A percentile compares a stretch with the other conserved stretches of the same genome.
Evolutionary conservation across 352 stramenopile genomes (phyloP).

Genomic region (Phytopythium vexans): DNA sequence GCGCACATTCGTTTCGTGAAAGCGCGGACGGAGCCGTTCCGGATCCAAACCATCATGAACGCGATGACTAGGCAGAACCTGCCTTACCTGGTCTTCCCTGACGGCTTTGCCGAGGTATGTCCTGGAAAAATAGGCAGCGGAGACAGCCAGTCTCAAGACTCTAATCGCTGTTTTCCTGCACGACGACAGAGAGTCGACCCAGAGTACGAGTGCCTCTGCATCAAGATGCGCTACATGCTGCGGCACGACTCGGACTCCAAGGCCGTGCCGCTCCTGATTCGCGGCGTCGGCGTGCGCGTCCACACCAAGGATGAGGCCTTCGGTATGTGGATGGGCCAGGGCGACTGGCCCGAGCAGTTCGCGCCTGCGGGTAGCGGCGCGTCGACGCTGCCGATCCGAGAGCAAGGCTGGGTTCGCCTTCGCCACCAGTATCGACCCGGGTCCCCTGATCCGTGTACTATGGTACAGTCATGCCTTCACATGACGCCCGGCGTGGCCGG

Average conservation of each 20-base stretch:
- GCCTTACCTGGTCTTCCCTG: neutral
- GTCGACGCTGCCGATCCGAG: constrained; percentile 28
- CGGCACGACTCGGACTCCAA: constrained; percentile 7
- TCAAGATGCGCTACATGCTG: constrained; percentile 2
- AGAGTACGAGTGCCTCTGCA: too few relatives aligned
- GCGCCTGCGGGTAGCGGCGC: constrained; percentile 5
- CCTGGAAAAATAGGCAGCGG: too few relatives aligned
- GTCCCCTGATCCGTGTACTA: constrained; percentile 11
- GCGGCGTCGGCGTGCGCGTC: constrained; percentile 1
- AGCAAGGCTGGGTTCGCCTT: constrained; percentile 18
- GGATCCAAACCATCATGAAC: constrained; percentile 12
- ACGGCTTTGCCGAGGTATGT: too few relatives aligned
- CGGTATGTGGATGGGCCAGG: constrained; percentile 22
- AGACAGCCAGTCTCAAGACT: too few relatives aligned
- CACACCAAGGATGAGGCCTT: neutral
- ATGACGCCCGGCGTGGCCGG: constrained; percentile 28
- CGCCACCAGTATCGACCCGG: neutral
- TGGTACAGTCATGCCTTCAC: constrained; percentile 22
- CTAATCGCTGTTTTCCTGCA: too few relatives aligned
- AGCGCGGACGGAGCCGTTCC: constrained; percentile 20
- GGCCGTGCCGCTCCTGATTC: constrained; percentile 1
- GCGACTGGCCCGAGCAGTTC: constrained; percentile 32
- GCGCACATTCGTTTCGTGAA: constrained; percentile 29
- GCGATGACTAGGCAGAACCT: constrained; percentile 19
- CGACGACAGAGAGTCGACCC: too few relatives aligned